Evolutionary conservation across 2,329 filamentous ascomycete genomes (phyloP), one percentile per base, ranked within the genome.

Genomic region (Albophoma yamanashiensis): DNA sequence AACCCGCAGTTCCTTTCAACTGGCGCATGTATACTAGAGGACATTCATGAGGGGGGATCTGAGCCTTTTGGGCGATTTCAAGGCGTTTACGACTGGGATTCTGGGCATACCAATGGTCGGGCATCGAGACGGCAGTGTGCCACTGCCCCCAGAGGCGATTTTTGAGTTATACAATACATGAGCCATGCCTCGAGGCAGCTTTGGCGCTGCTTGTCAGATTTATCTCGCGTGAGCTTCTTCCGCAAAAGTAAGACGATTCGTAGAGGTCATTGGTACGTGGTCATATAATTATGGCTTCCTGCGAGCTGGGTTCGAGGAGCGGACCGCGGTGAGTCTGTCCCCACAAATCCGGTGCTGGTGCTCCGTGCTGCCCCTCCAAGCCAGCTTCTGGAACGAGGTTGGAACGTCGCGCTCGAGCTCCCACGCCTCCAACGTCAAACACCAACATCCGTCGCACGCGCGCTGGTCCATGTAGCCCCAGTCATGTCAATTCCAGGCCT

Each of bases 401-500:
- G 50, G 31, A 53, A 36, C 17, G 2, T 12, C 50, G 12, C 12
- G 20, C 27, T 34, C 20, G 20, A 38, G 27, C 25, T n/a, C 25
- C 31, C 34, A 14, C 15, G 45, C 3, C 27, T 31, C 25, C 47
- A 20, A 31, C 31, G 4, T 36, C 50, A 55, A 53, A n/a, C 50
- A 55, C 50, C 50, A 38, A 38, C 20, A 55, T 20, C 31, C 22
- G 17, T 36, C 31, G 50, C 27, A 36, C 50, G 17, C 50, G 43
- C 45, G 55, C 55, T 40, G 45, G 65, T 70, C 65, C 59, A 73
- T 74, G 73, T 73, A 73, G 69, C 62, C 38, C 55, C 61, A 61
- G 65, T 57, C 66, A 90, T 90, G 88, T 89, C 87, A 67, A 88
- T 91, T 71, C 88, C 88, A 66, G 88, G 88, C 68, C 76, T 91